phyloP scores from a whole-genome alignment of 176 grass and related monocot species.

The Oryza meridionalis region DNA sequence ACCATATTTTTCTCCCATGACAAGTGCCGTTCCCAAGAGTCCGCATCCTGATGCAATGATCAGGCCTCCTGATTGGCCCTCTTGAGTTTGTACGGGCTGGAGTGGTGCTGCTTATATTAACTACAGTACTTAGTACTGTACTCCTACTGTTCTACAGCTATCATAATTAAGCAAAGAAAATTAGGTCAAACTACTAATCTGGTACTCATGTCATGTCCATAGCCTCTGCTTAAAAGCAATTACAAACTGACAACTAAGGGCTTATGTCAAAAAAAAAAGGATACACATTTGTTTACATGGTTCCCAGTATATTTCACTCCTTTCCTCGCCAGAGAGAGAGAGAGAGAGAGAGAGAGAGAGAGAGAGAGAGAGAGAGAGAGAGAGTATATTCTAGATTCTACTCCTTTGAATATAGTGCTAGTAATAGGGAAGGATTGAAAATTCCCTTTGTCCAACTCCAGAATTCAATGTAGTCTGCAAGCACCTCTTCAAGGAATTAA shows the following conservation, averaged over 20 bases:
- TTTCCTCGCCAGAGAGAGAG: neutral
- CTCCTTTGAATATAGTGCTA: neutral
- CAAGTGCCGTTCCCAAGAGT: slow-evolving; percentile 1
- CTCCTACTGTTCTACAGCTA: neutral
- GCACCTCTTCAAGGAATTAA: neutral
- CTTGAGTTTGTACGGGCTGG: slow-evolving; percentile 11
- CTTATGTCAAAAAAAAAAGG: neutral
- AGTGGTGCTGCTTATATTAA: neutral
- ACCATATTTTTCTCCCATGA: slow-evolving; percentile 33
- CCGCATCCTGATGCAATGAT: slow-evolving; percentile 42
- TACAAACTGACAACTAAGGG: neutral
- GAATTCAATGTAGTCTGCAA: neutral
- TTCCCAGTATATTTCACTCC: neutral
- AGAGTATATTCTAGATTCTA: no score
- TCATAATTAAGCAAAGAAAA: neutral
- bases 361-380: no score
- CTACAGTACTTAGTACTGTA: neutral
- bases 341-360: no score
- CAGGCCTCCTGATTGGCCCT: slow-evolving; percentile 25
- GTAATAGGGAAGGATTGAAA: neutral
- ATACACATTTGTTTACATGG: neutral
- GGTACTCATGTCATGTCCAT: neutral
- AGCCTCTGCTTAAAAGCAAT: neutral
- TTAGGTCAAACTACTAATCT: neutral
- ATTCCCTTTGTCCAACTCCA: neutral